These are phyloP conservation scores for Tylopilus sp. DNA, from an alignment of 1,284 basidiomycete genomes.

Conservation along the genomic window DNA sequence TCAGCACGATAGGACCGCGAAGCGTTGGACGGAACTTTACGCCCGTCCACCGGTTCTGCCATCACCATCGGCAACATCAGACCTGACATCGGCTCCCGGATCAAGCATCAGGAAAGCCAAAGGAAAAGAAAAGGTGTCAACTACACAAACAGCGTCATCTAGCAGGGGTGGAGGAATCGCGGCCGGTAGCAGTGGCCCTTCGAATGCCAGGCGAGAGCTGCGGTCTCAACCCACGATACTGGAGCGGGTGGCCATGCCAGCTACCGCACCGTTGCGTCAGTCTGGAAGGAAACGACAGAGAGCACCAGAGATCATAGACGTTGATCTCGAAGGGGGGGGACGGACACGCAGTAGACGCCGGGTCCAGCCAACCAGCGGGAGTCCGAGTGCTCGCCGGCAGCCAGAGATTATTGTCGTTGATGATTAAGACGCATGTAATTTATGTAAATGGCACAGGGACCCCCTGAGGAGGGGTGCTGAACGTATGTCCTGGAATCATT, in stretches of 20 bases:
- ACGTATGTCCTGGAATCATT: too few relatives aligned
- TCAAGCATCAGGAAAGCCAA: conserved; percentile 36
- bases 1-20: conserved; percentile 53
- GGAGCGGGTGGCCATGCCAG: conserved; percentile 31
- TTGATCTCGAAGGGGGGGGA: conserved; percentile 28
- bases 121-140: conserved; percentile 34
- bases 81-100: conserved; percentile 7
- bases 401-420: conserved; percentile 43
- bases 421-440: too few relatives aligned
- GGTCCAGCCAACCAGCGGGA: conserved; percentile 1
- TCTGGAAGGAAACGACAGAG: conserved; percentile 29
- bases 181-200: conserved; percentile 10
- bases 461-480: conserved; percentile 15
- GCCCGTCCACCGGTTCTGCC: conserved; percentile 36
- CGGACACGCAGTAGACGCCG: conserved; percentile 19
- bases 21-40: conserved; percentile 50
- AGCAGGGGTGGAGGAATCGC: not conserved
- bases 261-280: not conserved
- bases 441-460: not conserved
- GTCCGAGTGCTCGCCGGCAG: conserved; percentile 13
- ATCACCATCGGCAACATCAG: conserved; percentile 3
- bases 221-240: conserved; percentile 41
- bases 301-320: conserved; percentile 22
- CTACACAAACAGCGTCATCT: conserved; percentile 5
- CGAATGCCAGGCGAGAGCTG: conserved; percentile 13